Conservation (phyloP, 2,329 filamentous ascomycete genomes). For the Diaporthe sp. region DNA sequence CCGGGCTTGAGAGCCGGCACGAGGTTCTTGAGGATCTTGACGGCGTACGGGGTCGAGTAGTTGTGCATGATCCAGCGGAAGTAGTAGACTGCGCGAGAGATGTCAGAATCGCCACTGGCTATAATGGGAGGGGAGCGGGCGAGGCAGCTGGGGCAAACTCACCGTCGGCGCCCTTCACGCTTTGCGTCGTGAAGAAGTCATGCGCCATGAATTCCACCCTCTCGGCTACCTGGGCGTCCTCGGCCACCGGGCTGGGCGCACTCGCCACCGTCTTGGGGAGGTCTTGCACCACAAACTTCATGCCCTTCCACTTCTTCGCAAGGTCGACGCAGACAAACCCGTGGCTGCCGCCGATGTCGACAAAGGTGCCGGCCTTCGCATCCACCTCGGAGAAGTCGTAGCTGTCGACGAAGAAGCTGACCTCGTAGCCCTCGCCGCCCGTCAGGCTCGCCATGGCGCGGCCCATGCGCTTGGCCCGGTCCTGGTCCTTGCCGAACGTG, state of each 20-base stretch:
- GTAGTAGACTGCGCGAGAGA: constrained; percentile 59
- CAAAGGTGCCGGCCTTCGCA: constrained; percentile 59
- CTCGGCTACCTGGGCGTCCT: constrained; percentile 52
- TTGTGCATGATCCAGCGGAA: constrained; percentile 74
- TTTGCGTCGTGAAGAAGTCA: constrained; percentile 70
- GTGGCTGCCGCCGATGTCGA: constrained; percentile 71
- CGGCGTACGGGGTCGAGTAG: constrained; percentile 66
- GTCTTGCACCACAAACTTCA: constrained; percentile 69
- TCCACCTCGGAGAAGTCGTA: constrained; percentile 66
- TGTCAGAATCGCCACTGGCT: not conserved
- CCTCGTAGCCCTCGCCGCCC: constrained; percentile 68
- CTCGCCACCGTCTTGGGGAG: constrained; percentile 61
- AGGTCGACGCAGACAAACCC: constrained; percentile 70
- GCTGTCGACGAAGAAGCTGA: constrained; percentile 64
- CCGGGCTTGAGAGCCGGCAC: constrained; percentile 68
- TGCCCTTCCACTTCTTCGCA: constrained; percentile 61
- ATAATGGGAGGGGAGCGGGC: not conserved
- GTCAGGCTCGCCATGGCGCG: constrained; percentile 67
- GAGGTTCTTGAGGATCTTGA: constrained; percentile 62
- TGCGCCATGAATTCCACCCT: constrained; percentile 61
- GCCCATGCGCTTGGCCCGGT: constrained; percentile 64
- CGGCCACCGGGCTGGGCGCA: constrained; percentile 57
- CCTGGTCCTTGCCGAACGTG: constrained; percentile 62
- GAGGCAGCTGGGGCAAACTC: constrained; percentile 35
- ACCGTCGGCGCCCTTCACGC: constrained; percentile 65